Conservation (phyloP, 495 filamentous ascomycete species). For the Chaetomium cochliodes region DNA sequence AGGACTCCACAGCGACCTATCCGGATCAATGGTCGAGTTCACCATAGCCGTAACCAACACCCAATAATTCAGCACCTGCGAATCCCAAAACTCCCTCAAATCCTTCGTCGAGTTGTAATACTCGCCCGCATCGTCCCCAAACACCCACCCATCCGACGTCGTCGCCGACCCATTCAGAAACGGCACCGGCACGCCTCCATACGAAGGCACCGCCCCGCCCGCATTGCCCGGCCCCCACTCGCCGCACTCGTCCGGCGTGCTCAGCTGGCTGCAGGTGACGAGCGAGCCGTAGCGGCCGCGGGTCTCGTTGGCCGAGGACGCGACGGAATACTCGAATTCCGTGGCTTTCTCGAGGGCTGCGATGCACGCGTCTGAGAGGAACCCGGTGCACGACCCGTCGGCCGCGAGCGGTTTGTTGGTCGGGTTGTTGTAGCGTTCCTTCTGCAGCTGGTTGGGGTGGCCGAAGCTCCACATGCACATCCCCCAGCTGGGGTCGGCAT, state of each 20-base stretch:
- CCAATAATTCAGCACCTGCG: constrained; percentile 19
- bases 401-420: constrained; percentile 13
- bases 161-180: constrained; percentile 20
- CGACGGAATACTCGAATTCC: neutral
- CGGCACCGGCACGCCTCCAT: constrained; percentile 11
- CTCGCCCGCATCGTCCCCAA: neutral
- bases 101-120: constrained; percentile 15
- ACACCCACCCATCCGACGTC: constrained; percentile 10
- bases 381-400: constrained; percentile 18
- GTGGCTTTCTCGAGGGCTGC: constrained; percentile 5
- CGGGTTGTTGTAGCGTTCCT: constrained; percentile 13
- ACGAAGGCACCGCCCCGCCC: neutral
- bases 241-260: constrained; percentile 12
- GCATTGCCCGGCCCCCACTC: constrained; percentile 4
- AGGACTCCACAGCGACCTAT: neutral
- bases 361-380: constrained; percentile 20
- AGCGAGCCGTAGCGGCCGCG: neutral
- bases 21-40: constrained; percentile 7
- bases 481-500: constrained; percentile 18
- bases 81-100: constrained; percentile 15
- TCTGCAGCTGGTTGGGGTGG: neutral
- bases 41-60: constrained; percentile 12
- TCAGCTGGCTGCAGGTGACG: neutral
- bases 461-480: constrained; percentile 21
- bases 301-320: neutral